These are phyloP conservation scores for Blepharisma stoltei DNA, from an alignment of 73 alveolate genomes.

Conservation along the genomic window DNA sequence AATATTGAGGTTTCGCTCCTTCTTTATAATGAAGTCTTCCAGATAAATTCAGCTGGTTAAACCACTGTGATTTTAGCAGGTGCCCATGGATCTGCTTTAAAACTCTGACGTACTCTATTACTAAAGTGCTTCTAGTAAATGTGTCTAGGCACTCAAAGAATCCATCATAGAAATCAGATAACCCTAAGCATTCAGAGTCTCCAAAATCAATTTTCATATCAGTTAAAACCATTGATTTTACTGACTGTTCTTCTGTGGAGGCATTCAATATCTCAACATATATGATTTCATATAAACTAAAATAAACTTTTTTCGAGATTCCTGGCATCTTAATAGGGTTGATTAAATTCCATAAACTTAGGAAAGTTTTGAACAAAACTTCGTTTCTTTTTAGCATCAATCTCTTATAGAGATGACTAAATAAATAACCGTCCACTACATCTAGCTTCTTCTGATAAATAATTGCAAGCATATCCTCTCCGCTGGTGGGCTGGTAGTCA, in stretches of 20 bases:
- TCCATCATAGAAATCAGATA: background rate
- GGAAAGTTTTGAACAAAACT: slow-evolving; percentile 3
- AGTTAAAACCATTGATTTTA: background rate
- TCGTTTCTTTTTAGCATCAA: background rate
- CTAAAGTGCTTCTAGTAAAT: background rate
- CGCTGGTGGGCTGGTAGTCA: no score
- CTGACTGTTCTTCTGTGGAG: background rate
- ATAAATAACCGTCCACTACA: background rate
- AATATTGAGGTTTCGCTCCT: background rate
- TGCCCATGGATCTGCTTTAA: background rate
- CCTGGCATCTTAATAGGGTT: slow-evolving; percentile 17
- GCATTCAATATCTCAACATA: background rate
- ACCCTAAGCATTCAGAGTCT: background rate
- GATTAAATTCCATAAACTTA: background rate
- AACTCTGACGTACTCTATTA: background rate
- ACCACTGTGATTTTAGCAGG: background rate
- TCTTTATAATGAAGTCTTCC: background rate
- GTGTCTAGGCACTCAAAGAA: slow-evolving; percentile 16
- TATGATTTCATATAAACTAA: background rate
- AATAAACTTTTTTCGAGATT: slow-evolving; percentile 14
- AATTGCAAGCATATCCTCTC: no score
- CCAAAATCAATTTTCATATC: background rate
- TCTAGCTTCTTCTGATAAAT: no score
- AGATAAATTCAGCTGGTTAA: background rate
- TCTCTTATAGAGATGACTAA: slow-evolving; percentile 2